Evolutionary conservation across 2,329 filamentous ascomycete species (phyloP).

Genomic region (Fusarium domesticum): DNA sequence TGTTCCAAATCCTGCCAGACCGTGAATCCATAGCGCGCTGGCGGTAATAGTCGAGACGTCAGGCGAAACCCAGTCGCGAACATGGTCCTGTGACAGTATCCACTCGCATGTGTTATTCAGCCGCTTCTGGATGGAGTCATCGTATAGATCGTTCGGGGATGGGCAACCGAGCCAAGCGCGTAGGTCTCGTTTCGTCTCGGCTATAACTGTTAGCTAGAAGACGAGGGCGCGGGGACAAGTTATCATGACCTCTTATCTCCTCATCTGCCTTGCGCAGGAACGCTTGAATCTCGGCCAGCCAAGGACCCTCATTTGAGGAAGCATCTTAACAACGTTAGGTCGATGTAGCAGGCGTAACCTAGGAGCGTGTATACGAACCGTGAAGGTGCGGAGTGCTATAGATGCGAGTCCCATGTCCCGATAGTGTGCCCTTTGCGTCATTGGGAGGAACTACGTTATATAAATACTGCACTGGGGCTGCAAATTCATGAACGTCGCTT

Average conservation of each 20-base stretch:
- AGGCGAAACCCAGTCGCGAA: neutral
- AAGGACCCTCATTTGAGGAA: too few relatives aligned
- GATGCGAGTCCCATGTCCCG: too few relatives aligned
- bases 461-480: too few relatives aligned
- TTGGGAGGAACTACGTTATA: too few relatives aligned
- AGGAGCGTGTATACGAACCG: too few relatives aligned
- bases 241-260: neutral
- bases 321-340: too few relatives aligned
- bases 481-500: neutral
- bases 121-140: neutral
- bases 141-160: neutral
- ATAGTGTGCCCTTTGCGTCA: too few relatives aligned
- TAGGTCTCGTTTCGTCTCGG: neutral
- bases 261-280: neutral
- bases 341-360: too few relatives aligned
- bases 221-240: neutral
- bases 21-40: constrained; percentile 2
- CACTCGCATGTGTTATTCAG: neutral
- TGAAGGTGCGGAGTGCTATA: too few relatives aligned
- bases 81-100: neutral
- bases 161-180: neutral
- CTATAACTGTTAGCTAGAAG: neutral
- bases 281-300: neutral
- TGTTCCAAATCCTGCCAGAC: constrained; percentile 32
- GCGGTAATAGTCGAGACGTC: rapidly evolving